Percentiles rank a stretch among this genome's conserved stretches.
Evolutionary conservation across 2,329 filamentous ascomycete species (phyloP).

Genomic region (Arthroderma sp.): DNA sequence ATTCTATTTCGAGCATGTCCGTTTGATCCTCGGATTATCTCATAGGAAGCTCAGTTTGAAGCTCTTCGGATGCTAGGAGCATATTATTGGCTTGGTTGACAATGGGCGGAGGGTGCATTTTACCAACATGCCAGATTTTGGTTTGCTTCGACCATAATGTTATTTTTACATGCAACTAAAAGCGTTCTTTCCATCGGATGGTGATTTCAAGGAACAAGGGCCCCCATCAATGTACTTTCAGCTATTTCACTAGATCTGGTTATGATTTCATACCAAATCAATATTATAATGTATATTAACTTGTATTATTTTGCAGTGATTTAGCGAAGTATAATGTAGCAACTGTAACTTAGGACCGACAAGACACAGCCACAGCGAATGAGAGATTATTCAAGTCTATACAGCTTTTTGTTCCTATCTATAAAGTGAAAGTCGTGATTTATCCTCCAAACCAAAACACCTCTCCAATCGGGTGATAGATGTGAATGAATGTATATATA

Average conservation of each 20-base stretch:
- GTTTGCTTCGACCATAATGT: no score
- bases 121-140: no score
- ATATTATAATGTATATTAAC: constrained; percentile 1
- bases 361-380: background rate
- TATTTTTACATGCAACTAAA: background rate
- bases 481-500: background rate
- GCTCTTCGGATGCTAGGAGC: background rate
- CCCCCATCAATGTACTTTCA: background rate
- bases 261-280: background rate
- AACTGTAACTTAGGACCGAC: background rate
- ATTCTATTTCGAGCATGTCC: background rate
- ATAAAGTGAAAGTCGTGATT: background rate
- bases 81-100: background rate
- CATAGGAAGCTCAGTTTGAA: background rate
- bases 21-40: background rate
- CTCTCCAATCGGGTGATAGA: background rate
- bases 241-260: background rate
- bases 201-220: background rate
- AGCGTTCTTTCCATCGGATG: background rate
- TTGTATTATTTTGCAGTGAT: background rate
- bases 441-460: background rate
- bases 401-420: background rate
- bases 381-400: background rate
- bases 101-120: background rate
- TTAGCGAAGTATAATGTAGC: background rate